Evolutionary conservation across 1,139 yeast species (phyloP).

Genomic region (Blastobotrys apis): DNA sequence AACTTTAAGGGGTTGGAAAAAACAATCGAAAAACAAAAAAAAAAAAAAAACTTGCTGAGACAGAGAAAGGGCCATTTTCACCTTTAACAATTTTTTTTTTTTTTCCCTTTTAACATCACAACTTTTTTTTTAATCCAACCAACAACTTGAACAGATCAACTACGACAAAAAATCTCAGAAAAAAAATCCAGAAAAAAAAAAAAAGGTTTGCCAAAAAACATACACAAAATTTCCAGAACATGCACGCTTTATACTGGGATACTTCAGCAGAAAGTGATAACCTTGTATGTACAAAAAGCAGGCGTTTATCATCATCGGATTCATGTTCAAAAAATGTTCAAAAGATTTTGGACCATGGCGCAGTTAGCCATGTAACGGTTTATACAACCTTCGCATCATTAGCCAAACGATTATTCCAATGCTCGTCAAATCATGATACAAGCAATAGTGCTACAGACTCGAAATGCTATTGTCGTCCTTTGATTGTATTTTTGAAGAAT

Average conservation of each 20-base stretch:
- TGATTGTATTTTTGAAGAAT: slow-evolving; percentile 9
- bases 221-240: too few relatives aligned
- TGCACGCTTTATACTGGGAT: slow-evolving; percentile 11
- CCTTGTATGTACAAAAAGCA: slow-evolving; percentile 1
- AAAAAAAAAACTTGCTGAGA: background rate
- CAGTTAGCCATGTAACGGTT: slow-evolving; percentile 3
- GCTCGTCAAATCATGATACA: slow-evolving; percentile 12
- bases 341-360: slow-evolving; percentile 2
- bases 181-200: slow-evolving; percentile 1
- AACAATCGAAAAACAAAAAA: background rate
- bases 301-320: too few relatives aligned
- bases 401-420: slow-evolving; percentile 12
- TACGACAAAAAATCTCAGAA: too few relatives aligned
- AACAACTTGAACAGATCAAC: too few relatives aligned
- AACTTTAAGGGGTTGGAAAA: too few relatives aligned
- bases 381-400: slow-evolving; percentile 13
- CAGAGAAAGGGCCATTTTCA: background rate
- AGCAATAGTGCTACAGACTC: background rate
- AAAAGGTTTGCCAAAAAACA: too few relatives aligned
- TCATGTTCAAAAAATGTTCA: background rate
- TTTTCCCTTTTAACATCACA: background rate
- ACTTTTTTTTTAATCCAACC: too few relatives aligned
- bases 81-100: background rate
- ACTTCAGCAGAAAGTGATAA: slow-evolving; percentile 5
- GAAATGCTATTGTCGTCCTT: slow-evolving; percentile 7